Percentiles rank a stretch among this genome's conserved stretches.
phyloP scores from a whole-genome alignment of 2,329 filamentous ascomycete species.

The Pezicula radicicola region DNA sequence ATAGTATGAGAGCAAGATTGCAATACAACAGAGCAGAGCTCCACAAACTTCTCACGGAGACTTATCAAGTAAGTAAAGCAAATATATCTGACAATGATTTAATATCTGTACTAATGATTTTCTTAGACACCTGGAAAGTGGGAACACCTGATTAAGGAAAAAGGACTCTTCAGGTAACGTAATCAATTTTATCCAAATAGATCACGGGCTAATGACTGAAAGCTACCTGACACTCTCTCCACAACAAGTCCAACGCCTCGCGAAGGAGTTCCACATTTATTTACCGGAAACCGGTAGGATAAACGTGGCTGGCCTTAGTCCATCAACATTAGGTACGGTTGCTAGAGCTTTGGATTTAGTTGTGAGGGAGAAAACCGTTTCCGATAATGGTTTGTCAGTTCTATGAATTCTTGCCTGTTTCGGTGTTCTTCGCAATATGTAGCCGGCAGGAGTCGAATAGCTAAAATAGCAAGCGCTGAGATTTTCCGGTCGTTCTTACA shows the following conservation, averaged over 20 bases:
- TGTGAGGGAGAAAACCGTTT: not conserved
- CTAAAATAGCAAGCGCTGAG: no score
- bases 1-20: not conserved
- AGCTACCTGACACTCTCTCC: slow-evolving; percentile 13
- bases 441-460: no score
- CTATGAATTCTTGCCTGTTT: no score
- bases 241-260: slow-evolving; percentile 16
- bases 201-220: not conserved
- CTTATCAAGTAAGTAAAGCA: not conserved
- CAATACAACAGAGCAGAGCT: not conserved
- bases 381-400: no score
- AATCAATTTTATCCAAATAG: not conserved
- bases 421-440: no score
- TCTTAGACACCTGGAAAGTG: slow-evolving; percentile 20
- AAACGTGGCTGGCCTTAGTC: slow-evolving; percentile 23
- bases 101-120: not conserved
- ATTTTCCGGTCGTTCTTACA: no score
- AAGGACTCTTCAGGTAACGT: slow-evolving; percentile 21
- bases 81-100: not conserved
- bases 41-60: not conserved
- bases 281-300: slow-evolving; percentile 23
- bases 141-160: slow-evolving; percentile 15
- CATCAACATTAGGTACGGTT: slow-evolving; percentile 15
- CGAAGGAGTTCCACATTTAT: slow-evolving; percentile 19
- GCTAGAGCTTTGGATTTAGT: slow-evolving; percentile 16